Evolutionary conservation across 768 basidiomycete species (phyloP), one percentile per base, ranked within the genome.

Genomic region (Leccinum subgranulosum): DNA sequence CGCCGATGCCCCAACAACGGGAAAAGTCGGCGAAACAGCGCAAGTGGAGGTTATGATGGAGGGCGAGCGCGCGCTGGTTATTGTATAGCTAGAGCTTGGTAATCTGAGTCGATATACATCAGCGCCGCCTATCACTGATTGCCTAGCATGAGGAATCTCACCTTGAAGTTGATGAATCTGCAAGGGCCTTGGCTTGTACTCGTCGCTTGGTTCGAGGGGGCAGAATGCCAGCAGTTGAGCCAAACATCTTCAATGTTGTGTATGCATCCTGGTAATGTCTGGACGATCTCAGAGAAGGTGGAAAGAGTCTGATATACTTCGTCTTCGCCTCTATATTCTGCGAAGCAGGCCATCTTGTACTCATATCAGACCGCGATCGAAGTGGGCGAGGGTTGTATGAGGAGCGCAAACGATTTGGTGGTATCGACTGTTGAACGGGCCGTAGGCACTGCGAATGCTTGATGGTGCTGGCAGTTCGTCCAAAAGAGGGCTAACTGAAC

Each of bases 251-350:
- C 50, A 98, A 77, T 51, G 82, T 87, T 34, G 82, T 82, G 75
- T 96, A 96, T 12, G 92, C 93, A 64, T 97, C 94, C 72, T 96
- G 94, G 67, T 94, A 97, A 70, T 98, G 94, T 68, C 94, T 94
- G 52, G 29, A 51, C 7, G 28, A 5, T 19, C 66, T 57, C 52
- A 64, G 56, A 58, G 49, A 39, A 57, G 15, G 19, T 6, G 4
- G 6, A 51, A 47, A 61, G 33, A 11, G 21, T 34, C 7, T 6
- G 59, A 77, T 86, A 62, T 62, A 95, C 87, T 65, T 98, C 94
- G 58, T 91, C 84, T 71, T 98, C 96, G 12, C 91, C 86, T 57
- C 95, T 77, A 67, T 98, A 94, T 73, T 99, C 96, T 0, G 96
- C 94, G 71, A 98, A 98, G 64, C 90, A 88, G 0, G 90, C 97